Base-by-base conservation (phyloP, 2,329 filamentous ascomycete species). In the Colletotrichum sp. region DNA sequence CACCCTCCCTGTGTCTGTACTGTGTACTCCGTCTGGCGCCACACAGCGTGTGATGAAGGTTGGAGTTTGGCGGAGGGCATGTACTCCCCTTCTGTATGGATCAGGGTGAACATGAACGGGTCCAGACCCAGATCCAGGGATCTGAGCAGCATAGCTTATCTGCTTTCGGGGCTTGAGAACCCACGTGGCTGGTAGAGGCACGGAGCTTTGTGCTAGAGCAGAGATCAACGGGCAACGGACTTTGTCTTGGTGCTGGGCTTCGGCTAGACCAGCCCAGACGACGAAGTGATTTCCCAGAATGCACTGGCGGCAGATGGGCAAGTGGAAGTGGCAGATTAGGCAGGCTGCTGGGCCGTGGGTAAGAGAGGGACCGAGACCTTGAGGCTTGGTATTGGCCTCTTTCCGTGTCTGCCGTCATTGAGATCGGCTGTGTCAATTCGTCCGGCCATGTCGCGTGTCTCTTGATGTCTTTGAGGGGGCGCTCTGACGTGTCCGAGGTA, bases 131-230 rank as follows among this genome's bases (percentile, higher is more conserved):
- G 69, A 64, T 64, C 69, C 69, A 72, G 70, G 64, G 69, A 76
- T 72, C 69, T 72, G 69, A 72, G 44, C 44, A 64, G 69, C 39
- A 69, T 72, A 75, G 73, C 64, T 64, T 76, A 72, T 72, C 69
- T 76, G 63, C 55, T 68, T 72, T 76, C 64, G 32, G 63, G 62
- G 60, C 39, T 39, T 63, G 34, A 10, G 57, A n/a, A 16, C 44
- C 73, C 73, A 76, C 73, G 73, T 76, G 73, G 73, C 70, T 55
- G 57, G 63, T 26, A 49, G 26, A 75, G 63, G 70, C 73, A 76
- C 69, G 63, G 69, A 72, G 73, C 57, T 72, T 76, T 76, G 69
- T 67, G 62, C 57, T 34, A 63, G 63, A 69, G 70, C 39, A 69
- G 32, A 75, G 69, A 75, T 64, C 69, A 75, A 72, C 73, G 69